phyloP scores from a whole-genome alignment of 495 filamentous ascomycete genomes.

The Niebla homalea region DNA sequence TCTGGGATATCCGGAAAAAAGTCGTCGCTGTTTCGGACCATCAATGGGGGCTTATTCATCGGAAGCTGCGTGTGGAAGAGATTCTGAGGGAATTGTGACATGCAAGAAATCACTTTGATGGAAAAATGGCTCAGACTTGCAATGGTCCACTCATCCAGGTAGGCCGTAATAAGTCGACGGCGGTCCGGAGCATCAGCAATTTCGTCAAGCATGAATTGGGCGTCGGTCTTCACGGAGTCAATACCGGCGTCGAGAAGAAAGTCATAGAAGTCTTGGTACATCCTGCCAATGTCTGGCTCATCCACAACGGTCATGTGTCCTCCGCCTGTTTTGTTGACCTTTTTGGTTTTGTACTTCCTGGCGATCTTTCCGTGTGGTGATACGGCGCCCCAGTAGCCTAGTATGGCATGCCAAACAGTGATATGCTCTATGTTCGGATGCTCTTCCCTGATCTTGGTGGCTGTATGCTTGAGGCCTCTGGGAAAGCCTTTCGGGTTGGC shows the following conservation, averaged over 20 bases:
- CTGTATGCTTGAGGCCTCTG: slow-evolving; percentile 54
- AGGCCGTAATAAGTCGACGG: slow-evolving; percentile 51
- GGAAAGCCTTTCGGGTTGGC: slow-evolving; percentile 74
- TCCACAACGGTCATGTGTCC: slow-evolving; percentile 62
- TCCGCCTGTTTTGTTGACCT: slow-evolving; percentile 43
- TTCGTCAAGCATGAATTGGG: slow-evolving; percentile 74
- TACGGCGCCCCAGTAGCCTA: slow-evolving; percentile 89
- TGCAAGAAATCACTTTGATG: slow-evolving; percentile 73
- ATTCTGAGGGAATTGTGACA: slow-evolving; percentile 73
- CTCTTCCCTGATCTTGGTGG: slow-evolving; percentile 50
- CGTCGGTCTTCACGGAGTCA: slow-evolving; percentile 82
- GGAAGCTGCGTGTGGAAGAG: slow-evolving; percentile 75
- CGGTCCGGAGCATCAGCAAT: slow-evolving; percentile 54
- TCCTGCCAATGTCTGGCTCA: slow-evolving; percentile 51
- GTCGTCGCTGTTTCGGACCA: slow-evolving; percentile 84
- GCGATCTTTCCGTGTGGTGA: slow-evolving; percentile 58
- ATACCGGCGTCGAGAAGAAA: slow-evolving; percentile 59
- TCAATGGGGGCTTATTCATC: slow-evolving; percentile 49
- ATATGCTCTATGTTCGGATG: slow-evolving; percentile 69
- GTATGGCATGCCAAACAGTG: slow-evolving; percentile 89
- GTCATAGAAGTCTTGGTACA: slow-evolving; percentile 85
- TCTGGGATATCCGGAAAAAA: slow-evolving; percentile 70
- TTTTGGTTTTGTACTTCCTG: slow-evolving; percentile 60
- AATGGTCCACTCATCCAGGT: slow-evolving; percentile 78
- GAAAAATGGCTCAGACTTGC: slow-evolving; percentile 65